A percentile compares a stretch with the other conserved stretches of the same genome.
Conservation (phyloP, 768 basidiomycete genomes). For the Heimioporus sp. region DNA sequence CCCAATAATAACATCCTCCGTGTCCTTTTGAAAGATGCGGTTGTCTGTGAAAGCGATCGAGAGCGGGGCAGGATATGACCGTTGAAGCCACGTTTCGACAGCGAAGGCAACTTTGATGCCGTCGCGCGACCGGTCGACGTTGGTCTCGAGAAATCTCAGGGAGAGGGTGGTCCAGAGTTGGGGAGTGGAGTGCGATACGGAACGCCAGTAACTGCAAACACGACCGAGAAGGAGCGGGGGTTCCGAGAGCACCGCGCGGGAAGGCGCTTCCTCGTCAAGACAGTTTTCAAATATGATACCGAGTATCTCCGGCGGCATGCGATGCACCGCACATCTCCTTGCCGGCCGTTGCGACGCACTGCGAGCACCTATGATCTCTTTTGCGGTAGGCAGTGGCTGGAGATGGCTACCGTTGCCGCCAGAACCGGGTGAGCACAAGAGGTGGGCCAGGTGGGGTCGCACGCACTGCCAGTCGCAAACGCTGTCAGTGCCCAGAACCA, state of each 20-base stretch:
- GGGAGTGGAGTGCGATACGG: constrained; percentile 12
- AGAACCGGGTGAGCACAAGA: not conserved
- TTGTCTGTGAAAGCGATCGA: constrained; percentile 26
- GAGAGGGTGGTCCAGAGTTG: constrained; percentile 27
- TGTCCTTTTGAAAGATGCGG: constrained; percentile 25
- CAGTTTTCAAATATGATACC: constrained; percentile 24
- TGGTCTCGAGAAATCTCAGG: constrained; percentile 20
- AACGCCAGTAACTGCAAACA: constrained; percentile 28
- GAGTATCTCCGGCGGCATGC: constrained; percentile 40
- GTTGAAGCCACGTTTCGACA: constrained; percentile 22
- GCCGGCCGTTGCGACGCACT: not conserved
- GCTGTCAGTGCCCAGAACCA: too few relatives aligned
- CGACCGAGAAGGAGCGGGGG: constrained; percentile 24
- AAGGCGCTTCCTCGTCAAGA: constrained; percentile 2
- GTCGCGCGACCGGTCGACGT: constrained; percentile 21
- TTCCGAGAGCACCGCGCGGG: constrained; percentile 2
- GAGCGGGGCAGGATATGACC: constrained; percentile 19
- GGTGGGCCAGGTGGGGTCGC: not conserved
- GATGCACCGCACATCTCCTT: not conserved
- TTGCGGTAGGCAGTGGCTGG: not conserved
- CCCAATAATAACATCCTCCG: constrained; percentile 18
- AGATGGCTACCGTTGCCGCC: not conserved
- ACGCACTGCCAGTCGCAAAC: not conserved
- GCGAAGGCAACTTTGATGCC: constrained; percentile 8
- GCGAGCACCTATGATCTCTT: not conserved